Evolutionary conservation across 1,284 basidiomycete species (phyloP).

Genomic region (Pulchroboletus neoregius): DNA sequence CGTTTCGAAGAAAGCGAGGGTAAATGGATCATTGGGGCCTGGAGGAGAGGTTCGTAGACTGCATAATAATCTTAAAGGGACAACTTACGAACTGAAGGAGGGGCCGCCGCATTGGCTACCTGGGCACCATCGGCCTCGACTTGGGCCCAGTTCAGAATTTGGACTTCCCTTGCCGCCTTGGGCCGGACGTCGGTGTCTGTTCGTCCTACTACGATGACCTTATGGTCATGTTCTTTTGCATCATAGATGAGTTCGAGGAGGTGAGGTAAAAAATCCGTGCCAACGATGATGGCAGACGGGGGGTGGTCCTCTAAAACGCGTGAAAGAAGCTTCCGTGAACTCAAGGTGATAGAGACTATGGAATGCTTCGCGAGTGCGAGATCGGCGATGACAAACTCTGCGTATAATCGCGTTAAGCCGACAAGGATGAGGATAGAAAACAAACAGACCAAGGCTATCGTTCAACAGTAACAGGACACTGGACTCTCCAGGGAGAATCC

Average conservation of each 20-base stretch:
- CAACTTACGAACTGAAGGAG: slow-evolving; percentile 24
- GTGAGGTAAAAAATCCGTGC: slow-evolving; percentile 56
- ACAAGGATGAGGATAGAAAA: slow-evolving; percentile 1
- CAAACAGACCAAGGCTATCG: slow-evolving; percentile 60
- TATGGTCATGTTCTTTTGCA: slow-evolving; percentile 48
- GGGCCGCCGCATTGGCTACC: slow-evolving; percentile 16
- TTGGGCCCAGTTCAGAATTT: slow-evolving; percentile 58
- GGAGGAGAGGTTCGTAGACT: slow-evolving; percentile 2
- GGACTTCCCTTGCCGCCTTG: slow-evolving; percentile 46
- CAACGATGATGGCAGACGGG: slow-evolving; percentile 65
- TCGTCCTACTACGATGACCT: slow-evolving; percentile 66
- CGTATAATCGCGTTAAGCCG: slow-evolving; percentile 3
- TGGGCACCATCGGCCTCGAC: slow-evolving; percentile 59
- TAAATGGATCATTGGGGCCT: slow-evolving; percentile 63
- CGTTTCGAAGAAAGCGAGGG: slow-evolving; percentile 59
- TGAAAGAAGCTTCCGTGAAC: slow-evolving; percentile 53
- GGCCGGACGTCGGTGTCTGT: slow-evolving; percentile 39
- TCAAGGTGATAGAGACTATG: slow-evolving; percentile 66
- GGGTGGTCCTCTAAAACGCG: slow-evolving; percentile 59
- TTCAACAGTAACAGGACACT: slow-evolving; percentile 69
- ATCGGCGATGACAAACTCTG: slow-evolving; percentile 75
- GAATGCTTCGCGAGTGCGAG: slow-evolving; percentile 69
- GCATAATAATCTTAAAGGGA: neutral
- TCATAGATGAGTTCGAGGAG: slow-evolving; percentile 68
- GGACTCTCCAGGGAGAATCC: slow-evolving; percentile 58